Evolutionary conservation across 2,329 filamentous ascomycete genomes (phyloP), one percentile per base, ranked within the genome.

Genomic region (Venturia carpophila): DNA sequence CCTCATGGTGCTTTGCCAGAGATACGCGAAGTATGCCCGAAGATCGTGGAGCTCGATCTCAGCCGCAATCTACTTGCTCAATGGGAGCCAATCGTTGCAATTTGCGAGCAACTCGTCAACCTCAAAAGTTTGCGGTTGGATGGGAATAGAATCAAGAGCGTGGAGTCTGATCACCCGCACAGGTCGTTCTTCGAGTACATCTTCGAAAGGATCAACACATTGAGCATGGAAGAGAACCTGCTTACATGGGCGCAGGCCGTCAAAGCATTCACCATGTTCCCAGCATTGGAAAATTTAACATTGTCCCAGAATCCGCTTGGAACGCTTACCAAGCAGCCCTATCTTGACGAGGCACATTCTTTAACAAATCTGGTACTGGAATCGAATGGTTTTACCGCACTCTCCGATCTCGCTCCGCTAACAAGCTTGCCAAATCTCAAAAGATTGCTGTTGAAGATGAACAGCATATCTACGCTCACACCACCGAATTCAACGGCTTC

Each of bases 51-150:
- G 72, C 79, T 97, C 58, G 92, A 97, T 72, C 75, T 99, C 52
- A 92, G 92, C 71, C 84, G 91, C 62, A 97, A 96, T 73, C 75
- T 96, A 42, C 86, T 97, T 70, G 85, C 87, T 65, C 78, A 77
- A 13, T 83, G 92, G 74, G 77, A 77, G 2, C 84, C 89, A 30
- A 82, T 96, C 11, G 82, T 85, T 21, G 79, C 83, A 2, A 89
- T 97, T 47, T 94, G 90, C 73, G 78, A 78, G 7, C 84, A 89
- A 68, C 78, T 97, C 43, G 80, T 82, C n/a, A 79, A 80, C 24
- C 73, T 97, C 68, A 84, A 79, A 65, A 84, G 78, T 62, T 74
- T 97, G 69, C 86, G 86, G 68, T 15, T 64, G 47, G 63, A 64
- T 34, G 89, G 90, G 19, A 95, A 94, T 71, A 87, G 91, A 1